Conservation (phyloP, 2,329 filamentous ascomycete genomes). For the Pseudocercospora pini-densiflorae region DNA sequence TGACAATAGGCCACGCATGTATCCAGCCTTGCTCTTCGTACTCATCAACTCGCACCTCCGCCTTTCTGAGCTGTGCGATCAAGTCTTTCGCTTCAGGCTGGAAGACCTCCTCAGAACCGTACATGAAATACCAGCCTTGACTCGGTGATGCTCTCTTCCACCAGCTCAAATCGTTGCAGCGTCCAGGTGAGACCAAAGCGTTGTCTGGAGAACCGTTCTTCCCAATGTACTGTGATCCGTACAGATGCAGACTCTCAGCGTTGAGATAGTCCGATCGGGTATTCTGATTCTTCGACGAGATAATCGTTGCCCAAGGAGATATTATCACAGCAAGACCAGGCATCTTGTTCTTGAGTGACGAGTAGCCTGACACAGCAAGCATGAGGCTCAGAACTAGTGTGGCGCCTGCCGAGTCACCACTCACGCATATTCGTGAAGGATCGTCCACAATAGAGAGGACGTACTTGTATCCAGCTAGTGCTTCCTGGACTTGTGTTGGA, state of each 20-base stretch:
- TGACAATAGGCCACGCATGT: constrained; percentile 82
- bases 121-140: constrained; percentile 71
- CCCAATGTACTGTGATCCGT: constrained; percentile 72
- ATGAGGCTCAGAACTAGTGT: constrained; percentile 74
- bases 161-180: constrained; percentile 66
- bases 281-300: constrained; percentile 68
- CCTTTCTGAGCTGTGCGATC: constrained; percentile 59
- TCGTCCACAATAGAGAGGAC: constrained; percentile 64
- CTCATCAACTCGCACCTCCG: constrained; percentile 59
- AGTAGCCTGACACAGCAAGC: constrained; percentile 64
- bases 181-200: constrained; percentile 70
- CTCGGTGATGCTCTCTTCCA: constrained; percentile 71
- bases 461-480: constrained; percentile 71
- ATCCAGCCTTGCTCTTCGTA: constrained; percentile 69
- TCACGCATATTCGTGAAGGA: constrained; percentile 68
- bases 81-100: constrained; percentile 69
- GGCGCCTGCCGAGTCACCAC: constrained; percentile 80
- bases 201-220: constrained; percentile 56
- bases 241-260: constrained; percentile 66
- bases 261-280: constrained; percentile 79
- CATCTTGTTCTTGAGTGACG: constrained; percentile 48
- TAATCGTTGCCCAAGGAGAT: constrained; percentile 78
- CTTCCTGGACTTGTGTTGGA: constrained; percentile 74
- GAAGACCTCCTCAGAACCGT: constrained; percentile 78
- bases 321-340: constrained; percentile 73